Evolutionary conservation across 768 basidiomycete species (phyloP).

Genomic region (Phlebiopsis gigantea): DNA sequence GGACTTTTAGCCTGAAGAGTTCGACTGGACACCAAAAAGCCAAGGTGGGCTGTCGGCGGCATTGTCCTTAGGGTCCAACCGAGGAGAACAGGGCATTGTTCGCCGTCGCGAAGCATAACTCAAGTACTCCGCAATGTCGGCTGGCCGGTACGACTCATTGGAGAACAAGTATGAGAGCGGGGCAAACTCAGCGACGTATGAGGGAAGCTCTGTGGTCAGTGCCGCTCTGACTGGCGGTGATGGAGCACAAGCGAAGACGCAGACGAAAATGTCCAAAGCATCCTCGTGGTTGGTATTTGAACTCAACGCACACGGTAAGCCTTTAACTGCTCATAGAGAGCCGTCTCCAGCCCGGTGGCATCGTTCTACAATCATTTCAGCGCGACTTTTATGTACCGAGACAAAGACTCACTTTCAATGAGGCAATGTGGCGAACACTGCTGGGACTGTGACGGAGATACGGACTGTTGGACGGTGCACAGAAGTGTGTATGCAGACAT

Average conservation of each 20-base stretch:
- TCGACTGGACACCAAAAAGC: slow-evolving; percentile 18
- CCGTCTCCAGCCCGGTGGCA: no score
- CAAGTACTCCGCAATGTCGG: slow-evolving; percentile 21
- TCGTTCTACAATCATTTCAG: no score
- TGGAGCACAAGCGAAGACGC: background rate
- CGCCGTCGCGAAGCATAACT: slow-evolving; percentile 16
- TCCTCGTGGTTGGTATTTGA: no score
- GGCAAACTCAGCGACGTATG: slow-evolving; percentile 21
- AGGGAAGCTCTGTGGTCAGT: slow-evolving; percentile 14
- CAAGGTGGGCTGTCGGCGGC: slow-evolving; percentile 15
- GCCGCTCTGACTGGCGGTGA: background rate
- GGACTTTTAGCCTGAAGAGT: slow-evolving; percentile 18
- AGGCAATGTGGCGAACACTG: no score
- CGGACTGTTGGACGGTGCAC: no score
- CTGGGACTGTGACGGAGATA: no score
- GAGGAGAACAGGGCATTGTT: slow-evolving; percentile 15
- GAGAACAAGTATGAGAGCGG: slow-evolving; percentile 23
- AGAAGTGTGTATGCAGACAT: no score
- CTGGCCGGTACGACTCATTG: slow-evolving; percentile 21
- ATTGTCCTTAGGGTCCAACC: slow-evolving; percentile 17
- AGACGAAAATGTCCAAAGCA: no score
- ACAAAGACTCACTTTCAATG: no score
- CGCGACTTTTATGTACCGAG: no score
- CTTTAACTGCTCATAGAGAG: no score
- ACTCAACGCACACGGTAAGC: no score